Evolutionary conservation across 1,284 basidiomycete species (phyloP), one percentile per base, ranked within the genome.

Genomic region (Sphaerobolus stellatus): DNA sequence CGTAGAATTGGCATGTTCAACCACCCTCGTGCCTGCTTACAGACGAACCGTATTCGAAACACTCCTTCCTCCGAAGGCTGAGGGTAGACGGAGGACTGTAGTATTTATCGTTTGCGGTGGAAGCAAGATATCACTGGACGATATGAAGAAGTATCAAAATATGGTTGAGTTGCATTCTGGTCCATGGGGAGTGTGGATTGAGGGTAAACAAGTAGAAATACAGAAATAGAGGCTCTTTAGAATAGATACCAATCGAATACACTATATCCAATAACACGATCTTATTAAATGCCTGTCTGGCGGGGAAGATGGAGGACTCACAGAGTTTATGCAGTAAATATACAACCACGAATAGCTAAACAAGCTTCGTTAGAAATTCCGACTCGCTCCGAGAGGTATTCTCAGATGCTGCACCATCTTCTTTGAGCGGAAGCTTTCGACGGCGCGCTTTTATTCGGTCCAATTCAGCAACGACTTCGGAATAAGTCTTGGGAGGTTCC

Each of bases 101-200:
- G 81, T 87, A 0, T 85, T 88, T 66, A 73, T 86, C 54, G 77
- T 84, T 36, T 91, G 88, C 56, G 88, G 87, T 3, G 88, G 87
- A 2, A 84, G 85, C 66, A 90, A 89, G 62, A 71, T 85, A 24
- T 81, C 82, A 4, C 57, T 80, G 27, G 67, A 72, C 4, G 85
- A 86, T 4, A 65, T 82, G 50, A 65, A 50, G 25, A 76, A 79
- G 52, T 87, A 82, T 58, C 65, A 27, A 31, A 44, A 38, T 25
- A 41, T 48, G 5, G 34, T 48, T 22, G 38, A 43, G n/a, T 34
- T 14, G n/a, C 8, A 54, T 11, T 29, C 34, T 5, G 34, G 38
- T 14, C 46, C 34, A 28, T 54, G 53, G 53, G 43, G 49, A 28
- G 46, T 54, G 8, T 54, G 46, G 46, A 34, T 49, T 20, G 53